Percentiles rank a stretch among this genome's conserved stretches.
Evolutionary conservation across 2,329 filamentous ascomycete species (phyloP).

Genomic region (Fusarium cicatricum): DNA sequence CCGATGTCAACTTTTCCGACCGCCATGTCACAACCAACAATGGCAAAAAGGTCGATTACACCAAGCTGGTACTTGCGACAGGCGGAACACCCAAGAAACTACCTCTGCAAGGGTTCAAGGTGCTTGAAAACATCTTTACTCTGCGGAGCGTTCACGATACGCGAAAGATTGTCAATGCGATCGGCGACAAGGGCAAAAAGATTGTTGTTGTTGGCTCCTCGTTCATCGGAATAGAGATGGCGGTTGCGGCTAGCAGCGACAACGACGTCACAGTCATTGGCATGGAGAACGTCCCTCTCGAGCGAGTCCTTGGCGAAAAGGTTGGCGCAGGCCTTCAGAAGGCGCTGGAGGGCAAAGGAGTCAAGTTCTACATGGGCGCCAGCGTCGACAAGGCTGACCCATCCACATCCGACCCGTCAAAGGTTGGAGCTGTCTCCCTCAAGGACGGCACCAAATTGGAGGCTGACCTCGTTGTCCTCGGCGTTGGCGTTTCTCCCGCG

Average conservation of each 20-base stretch:
- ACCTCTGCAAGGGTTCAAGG: conserved; percentile 85
- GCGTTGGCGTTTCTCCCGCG: conserved; percentile 86
- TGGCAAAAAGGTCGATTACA: conserved; percentile 77
- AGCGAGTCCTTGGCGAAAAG: conserved; percentile 82
- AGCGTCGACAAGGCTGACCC: conserved; percentile 84
- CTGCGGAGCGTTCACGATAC: conserved; percentile 81
- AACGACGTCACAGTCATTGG: conserved; percentile 89
- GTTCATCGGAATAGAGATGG: conserved; percentile 99
- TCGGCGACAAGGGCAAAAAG: conserved; percentile 87
- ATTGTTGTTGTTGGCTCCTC: conserved; percentile 91
- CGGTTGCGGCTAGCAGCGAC: conserved; percentile 79
- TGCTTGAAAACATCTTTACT: conserved; percentile 85
- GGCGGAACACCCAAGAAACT: conserved; percentile 80
- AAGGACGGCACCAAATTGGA: conserved; percentile 86
- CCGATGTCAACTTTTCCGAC: conserved; percentile 75
- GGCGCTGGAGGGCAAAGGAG: conserved; percentile 81
- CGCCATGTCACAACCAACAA: conserved; percentile 79
- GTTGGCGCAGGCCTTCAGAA: conserved; percentile 84
- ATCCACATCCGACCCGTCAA: conserved; percentile 70
- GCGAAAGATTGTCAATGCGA: conserved; percentile 78
- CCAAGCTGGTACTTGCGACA: conserved; percentile 89
- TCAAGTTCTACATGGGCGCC: conserved; percentile 87
- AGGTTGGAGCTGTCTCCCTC: conserved; percentile 81
- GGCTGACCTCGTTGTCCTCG: conserved; percentile 90
- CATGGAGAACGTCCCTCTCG: conserved; percentile 85